A percentile compares a stretch with the other conserved stretches of the same genome.
phyloP scores from a whole-genome alignment of 768 basidiomycete genomes.

The Mycena latifolia region DNA sequence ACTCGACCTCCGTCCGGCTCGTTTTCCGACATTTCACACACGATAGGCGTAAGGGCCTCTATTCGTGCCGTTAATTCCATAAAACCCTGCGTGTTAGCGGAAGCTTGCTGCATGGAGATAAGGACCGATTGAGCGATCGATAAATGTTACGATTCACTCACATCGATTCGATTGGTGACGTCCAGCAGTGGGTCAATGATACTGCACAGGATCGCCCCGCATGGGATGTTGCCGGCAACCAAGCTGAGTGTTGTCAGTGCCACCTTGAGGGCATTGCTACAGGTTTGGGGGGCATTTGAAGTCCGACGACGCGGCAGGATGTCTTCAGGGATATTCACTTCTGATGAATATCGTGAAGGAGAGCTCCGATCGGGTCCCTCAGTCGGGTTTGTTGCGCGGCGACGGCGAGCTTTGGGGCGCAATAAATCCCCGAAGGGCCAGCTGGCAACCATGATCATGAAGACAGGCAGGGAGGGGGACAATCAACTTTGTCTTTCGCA shows the following conservation, averaged over 20 bases:
- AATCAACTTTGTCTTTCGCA: too few relatives aligned
- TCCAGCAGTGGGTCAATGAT: background rate
- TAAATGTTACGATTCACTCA: too few relatives aligned
- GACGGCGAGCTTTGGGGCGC: too few relatives aligned
- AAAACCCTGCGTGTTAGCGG: slow-evolving; percentile 3
- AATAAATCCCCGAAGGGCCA: too few relatives aligned
- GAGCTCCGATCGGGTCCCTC: too few relatives aligned
- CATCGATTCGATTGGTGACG: slow-evolving; percentile 17
- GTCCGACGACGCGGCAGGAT: too few relatives aligned
- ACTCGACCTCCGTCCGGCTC: background rate
- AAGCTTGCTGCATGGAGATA: slow-evolving; percentile 6
- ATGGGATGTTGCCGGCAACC: background rate
- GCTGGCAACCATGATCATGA: too few relatives aligned
- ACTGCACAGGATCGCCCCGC: background rate
- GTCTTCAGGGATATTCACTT: too few relatives aligned
- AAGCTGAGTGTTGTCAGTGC: background rate
- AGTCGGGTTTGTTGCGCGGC: too few relatives aligned
- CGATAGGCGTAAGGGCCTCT: slow-evolving; percentile 10
- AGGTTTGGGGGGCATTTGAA: background rate
- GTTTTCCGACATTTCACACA: background rate
- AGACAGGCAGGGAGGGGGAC: too few relatives aligned
- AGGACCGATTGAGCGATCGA: background rate
- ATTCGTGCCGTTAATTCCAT: slow-evolving; percentile 15
- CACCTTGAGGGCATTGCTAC: background rate
- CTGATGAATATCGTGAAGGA: too few relatives aligned